Evolutionary conservation across 1,284 basidiomycete genomes (phyloP).

Genomic region (Melampsora larici-populina): DNA sequence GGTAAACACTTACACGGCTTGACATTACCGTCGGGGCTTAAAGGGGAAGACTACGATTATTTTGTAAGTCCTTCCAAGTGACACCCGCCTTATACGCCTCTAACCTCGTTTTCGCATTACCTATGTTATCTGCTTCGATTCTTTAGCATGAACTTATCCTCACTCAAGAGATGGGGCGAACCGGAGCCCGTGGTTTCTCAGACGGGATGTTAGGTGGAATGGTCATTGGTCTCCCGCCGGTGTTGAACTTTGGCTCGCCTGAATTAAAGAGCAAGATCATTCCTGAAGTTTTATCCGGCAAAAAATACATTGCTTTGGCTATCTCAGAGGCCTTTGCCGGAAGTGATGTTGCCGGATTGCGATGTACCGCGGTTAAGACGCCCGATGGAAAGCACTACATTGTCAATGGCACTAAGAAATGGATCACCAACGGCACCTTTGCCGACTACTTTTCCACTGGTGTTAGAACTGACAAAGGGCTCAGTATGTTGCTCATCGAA

Average conservation of each 20-base stretch:
- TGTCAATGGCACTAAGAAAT: conserved; percentile 83
- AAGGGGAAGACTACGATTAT: conserved; percentile 82
- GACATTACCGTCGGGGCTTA: conserved; percentile 72
- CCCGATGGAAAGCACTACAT: conserved; percentile 77
- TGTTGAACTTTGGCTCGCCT: conserved; percentile 76
- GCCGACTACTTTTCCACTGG: conserved; percentile 49
- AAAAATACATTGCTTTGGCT: conserved; percentile 77
- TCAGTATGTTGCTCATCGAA: conserved; percentile 78
- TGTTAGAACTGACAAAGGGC: conserved; percentile 64
- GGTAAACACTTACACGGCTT: conserved; percentile 74
- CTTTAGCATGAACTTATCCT: conserved; percentile 64
- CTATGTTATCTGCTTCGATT: conserved; percentile 18
- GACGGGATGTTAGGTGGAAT: conserved; percentile 73
- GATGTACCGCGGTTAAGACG: conserved; percentile 75
- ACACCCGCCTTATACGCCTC: conserved; percentile 5
- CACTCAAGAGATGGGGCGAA: conserved; percentile 76
- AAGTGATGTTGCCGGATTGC: conserved; percentile 72
- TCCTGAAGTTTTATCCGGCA: conserved; percentile 73
- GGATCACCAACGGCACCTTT: conserved; percentile 79
- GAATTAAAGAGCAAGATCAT: conserved; percentile 74
- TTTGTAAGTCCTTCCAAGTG: conserved; percentile 54
- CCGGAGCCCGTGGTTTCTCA: conserved; percentile 75
- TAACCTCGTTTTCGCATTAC: background rate
- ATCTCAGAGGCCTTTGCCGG: conserved; percentile 89
- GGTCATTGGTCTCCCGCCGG: conserved; percentile 68